A percentile compares a stretch with the other conserved stretches of the same genome.
Conservation (phyloP, 164 flowering plant species). For the Stephania yunnanensis region DNA sequence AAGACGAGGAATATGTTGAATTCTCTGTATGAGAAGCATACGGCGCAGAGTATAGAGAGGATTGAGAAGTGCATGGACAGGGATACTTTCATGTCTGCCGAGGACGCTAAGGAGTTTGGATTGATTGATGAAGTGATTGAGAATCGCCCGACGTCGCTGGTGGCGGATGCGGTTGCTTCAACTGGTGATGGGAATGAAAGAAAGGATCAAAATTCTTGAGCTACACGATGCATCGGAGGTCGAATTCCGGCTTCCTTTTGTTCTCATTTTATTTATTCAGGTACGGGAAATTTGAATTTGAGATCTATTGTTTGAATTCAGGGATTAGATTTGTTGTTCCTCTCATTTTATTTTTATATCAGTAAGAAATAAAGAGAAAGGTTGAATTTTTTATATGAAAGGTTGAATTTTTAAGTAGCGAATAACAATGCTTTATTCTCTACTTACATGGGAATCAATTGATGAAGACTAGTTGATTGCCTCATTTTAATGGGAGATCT, state of each 20-base stretch:
- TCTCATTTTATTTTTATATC: not conserved
- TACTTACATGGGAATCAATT: too few relatives aligned
- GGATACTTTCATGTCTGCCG: conserved; percentile 87
- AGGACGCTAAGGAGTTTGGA: conserved; percentile 93
- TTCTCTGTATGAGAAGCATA: conserved; percentile 71
- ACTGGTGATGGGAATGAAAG: conserved; percentile 39
- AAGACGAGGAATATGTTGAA: conserved; percentile 73
- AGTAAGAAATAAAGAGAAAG: not conserved
- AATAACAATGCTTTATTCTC: too few relatives aligned
- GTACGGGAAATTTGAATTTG: not conserved
- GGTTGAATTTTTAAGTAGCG: not conserved
- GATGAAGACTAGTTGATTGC: too few relatives aligned
- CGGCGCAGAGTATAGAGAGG: conserved; percentile 61
- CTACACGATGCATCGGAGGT: conserved; percentile 14
- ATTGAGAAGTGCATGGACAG: conserved; percentile 84
- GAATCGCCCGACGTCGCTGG: conserved; percentile 69
- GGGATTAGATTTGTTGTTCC: not conserved
- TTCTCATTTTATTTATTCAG: not conserved
- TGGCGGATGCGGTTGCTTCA: conserved; percentile 64
- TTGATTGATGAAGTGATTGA: conserved; percentile 87
- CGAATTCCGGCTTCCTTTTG: not conserved
- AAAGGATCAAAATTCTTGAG: conserved; percentile 29
- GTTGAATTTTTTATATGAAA: not conserved
- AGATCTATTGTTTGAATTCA: too few relatives aligned
- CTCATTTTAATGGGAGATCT: not conserved